Evolutionary conservation across 2,329 filamentous ascomycete species (phyloP), one percentile per base, ranked within the genome.

Genomic region (Fusarium transvaalense): DNA sequence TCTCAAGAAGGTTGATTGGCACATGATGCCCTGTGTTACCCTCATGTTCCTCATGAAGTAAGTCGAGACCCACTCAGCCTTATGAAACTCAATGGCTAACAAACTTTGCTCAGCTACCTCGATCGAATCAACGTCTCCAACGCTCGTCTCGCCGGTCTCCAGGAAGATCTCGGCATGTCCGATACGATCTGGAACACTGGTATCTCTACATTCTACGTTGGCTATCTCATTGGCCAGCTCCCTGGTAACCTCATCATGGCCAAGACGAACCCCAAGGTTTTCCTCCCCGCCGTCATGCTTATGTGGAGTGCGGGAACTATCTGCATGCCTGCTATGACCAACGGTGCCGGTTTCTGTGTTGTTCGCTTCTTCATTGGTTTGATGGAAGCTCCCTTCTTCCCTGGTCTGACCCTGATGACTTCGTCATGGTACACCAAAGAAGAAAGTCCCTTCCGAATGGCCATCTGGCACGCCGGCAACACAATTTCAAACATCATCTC

Each of bases 111-210:
- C 25, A 85, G 82, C 71, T 85, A 85, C 71, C 78, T 86, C 35
- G 83, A 85, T 66, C 78, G 83, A 50, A 84, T 83, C 41, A 86
- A 85, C 64, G 82, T 86, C 21, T 83, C 82, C 52, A 81, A 81
- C 60, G 79, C 79, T 10, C 77, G 78, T 31, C 75, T 82, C 9
- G 78, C 78, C 10, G 78, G 78, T 10, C 76, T 82, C 25, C 76
- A 79, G 57, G 61, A 74, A 12, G 80, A 81, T 64, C 73, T 83
- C 3, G 50, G 71, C 47, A 78, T 82, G 71, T 68, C 64, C 15
- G 75, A 79, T 37, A 77, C 71, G 0, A 69, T 79, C 31, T 84
- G 82, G 76, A 78, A 74, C 15, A 72, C 78, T 42, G 82, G 75
- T 34, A 83, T 81, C 27, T 83, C 76, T 39, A 77, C 78, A 37